Evolutionary conservation across 805 yeast genomes (phyloP).

Genomic region (Yamadazyma olivae): DNA sequence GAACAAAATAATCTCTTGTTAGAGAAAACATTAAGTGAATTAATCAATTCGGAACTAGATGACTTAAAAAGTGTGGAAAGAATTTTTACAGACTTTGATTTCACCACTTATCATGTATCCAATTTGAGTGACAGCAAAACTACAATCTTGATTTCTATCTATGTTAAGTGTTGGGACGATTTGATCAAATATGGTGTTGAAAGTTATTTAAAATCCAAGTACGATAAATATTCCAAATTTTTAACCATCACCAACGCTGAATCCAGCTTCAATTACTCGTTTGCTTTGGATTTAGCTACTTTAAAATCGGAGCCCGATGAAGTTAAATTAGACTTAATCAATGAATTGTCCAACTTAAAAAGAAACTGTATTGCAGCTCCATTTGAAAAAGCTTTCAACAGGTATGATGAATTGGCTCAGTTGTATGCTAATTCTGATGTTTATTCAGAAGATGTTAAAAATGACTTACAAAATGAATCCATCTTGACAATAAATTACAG

Average conservation of each 20-base stretch:
- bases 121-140: constrained; percentile 72
- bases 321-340: constrained; percentile 49
- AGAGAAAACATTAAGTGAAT: constrained; percentile 74
- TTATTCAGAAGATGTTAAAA: constrained; percentile 42
- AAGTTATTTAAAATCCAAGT: constrained; percentile 49
- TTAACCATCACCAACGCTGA: constrained; percentile 45
- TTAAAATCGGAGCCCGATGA: constrained; percentile 40
- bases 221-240: constrained; percentile 31
- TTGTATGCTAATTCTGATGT: constrained; percentile 41
- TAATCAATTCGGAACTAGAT: constrained; percentile 50
- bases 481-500: constrained; percentile 78
- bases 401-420: constrained; percentile 68
- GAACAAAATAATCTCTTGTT: constrained; percentile 82
- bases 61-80: constrained; percentile 61
- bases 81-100: constrained; percentile 91
- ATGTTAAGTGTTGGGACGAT: constrained; percentile 76
- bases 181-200: constrained; percentile 64
- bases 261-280: constrained; percentile 76
- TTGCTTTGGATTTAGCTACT: constrained; percentile 58
- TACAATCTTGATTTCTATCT: constrained; percentile 62
- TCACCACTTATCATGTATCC: constrained; percentile 89
- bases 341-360: constrained; percentile 70
- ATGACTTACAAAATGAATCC: constrained; percentile 47
- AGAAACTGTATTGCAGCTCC: constrained; percentile 92
- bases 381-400: constrained; percentile 77